Base-by-base conservation (phyloP, 352 stramenopile genomes). In the Phytophthora europaea region DNA sequence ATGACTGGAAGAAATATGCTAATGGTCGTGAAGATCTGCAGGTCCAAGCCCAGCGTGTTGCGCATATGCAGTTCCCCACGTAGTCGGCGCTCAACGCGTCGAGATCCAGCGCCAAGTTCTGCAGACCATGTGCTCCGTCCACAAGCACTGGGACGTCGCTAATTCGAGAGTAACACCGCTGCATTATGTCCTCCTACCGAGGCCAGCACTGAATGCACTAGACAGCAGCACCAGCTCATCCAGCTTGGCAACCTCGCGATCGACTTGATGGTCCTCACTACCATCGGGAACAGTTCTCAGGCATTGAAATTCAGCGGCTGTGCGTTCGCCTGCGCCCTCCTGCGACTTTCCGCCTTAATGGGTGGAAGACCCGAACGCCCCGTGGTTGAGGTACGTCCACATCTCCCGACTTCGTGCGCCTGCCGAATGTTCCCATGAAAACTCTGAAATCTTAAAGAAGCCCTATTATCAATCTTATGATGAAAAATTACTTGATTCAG, bases 381-480 rank as follows among this genome's bases (percentile, higher is more conserved):
- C 95, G 73, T 99, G 97, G 78, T 99, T 99, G 9, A 99, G 66
- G 74, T 98, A 99, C 34, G 89, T 97, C 94, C 94, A 99, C 15
- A 52, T 72, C 0, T 72, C n/a, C n/a, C n/a, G n/a, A n/a, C n/a
- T n/a, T n/a, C n/a, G n/a, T n/a, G n/a, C n/a, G n/a, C n/a, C n/a
- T n/a, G n/a, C n/a, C n/a, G n/a, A n/a, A n/a, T n/a, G n/a, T n/a
- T n/a, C n/a, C n/a, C n/a, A n/a, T n/a, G n/a, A n/a, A n/a, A n/a
- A n/a, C n/a, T n/a, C n/a, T n/a, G n/a, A n/a, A n/a, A n/a, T n/a
- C n/a, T n/a, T n/a, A n/a, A n/a, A n/a, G n/a, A n/a, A n/a, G n/a
- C n/a, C n/a, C n/a, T n/a, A n/a, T n/a, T n/a, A n/a, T n/a, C n/a
- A n/a, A n/a, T n/a, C n/a, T n/a, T n/a, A n/a, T n/a, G n/a, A n/a